Evolutionary conservation across 306 rosid genomes (phyloP), one percentile per base, ranked within the genome.

Genomic region (Gastrolobium villosum): DNA sequence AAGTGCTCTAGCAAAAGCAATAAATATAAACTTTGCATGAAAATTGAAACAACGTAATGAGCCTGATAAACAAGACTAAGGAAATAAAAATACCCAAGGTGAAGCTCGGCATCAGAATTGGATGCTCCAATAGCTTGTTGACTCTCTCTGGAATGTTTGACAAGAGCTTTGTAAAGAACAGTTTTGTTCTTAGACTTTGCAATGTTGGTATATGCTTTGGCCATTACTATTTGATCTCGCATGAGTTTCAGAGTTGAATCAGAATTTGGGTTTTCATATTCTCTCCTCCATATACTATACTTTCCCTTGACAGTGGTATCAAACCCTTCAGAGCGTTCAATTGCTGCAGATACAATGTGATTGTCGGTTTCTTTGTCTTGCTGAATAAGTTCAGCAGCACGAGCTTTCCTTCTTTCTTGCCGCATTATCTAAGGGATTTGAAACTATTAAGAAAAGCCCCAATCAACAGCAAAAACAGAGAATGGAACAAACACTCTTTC

Each of bases 221-320:
- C 94, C 99, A 95, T 95, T 86, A 93, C 89, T 82, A 95, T 85
- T 87, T 95, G 98, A 83, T 95, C 99, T 35, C 87, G 95, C 90
- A 95, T 91, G 53, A 95, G 98, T 89, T 93, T 95, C 91, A 95
- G 81, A 34, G 88, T 91, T 62, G 96, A 95, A 89, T 91, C 98
- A 35, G 98, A 92, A 82, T 91, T 91, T 49, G 97, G 97, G 68
- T 83, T 89, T 64, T 91, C 96, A 82, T 82, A 95, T 81, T 95
- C 96, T 82, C 80, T 90, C 91, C 99, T 88, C 99, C 99, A 95
- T 84, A 91, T 91, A 76, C 96, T 91, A 82, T 91, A 95, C 87
- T 91, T 95, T 79, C 97, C 96, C 81, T 79, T 87, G 75, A 81
- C 68, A 31, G 81, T 77, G 72, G 97, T 81, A 59, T 87, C 94